Evolutionary conservation across 768 basidiomycete genomes (phyloP).

Genomic region (Mycena latifolia): DNA sequence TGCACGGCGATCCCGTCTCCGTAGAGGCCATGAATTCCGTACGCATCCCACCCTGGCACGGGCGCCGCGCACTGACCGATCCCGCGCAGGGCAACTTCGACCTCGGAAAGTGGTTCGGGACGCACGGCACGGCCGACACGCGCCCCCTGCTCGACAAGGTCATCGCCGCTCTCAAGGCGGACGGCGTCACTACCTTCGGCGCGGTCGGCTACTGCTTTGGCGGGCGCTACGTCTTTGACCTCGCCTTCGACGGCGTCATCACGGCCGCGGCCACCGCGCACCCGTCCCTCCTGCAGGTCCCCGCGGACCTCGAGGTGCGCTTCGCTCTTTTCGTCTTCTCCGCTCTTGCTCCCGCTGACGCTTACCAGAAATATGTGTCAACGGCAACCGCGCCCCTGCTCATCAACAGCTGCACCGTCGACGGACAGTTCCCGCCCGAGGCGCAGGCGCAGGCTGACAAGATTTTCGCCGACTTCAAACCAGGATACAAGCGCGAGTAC

Average conservation of each 20-base stretch:
- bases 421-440: constrained; percentile 1
- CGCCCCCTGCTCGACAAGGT: constrained; percentile 46
- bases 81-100: constrained; percentile 38
- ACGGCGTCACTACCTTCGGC: constrained; percentile 48
- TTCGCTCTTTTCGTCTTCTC: not conserved
- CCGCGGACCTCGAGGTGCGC: constrained; percentile 44
- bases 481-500: constrained; percentile 1
- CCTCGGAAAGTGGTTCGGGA: constrained; percentile 44
- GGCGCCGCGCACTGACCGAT: not conserved
- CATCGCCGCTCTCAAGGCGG: constrained; percentile 43
- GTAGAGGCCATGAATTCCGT: not conserved
- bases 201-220: constrained; percentile 49
- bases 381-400: not conserved
- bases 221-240: constrained; percentile 43
- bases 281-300: constrained; percentile 47
- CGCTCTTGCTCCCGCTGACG: too few relatives aligned
- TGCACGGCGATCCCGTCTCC: constrained; percentile 50
- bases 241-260: constrained; percentile 42
- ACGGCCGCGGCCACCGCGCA: constrained; percentile 41
- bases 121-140: constrained; percentile 39
- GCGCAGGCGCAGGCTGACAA: constrained; percentile 1
- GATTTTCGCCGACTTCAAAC: not conserved
- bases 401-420: not conserved
- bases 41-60: too few relatives aligned
- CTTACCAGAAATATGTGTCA: not conserved